Conservation (phyloP, 495 filamentous ascomycete genomes). For the Podospora comata region DNA sequence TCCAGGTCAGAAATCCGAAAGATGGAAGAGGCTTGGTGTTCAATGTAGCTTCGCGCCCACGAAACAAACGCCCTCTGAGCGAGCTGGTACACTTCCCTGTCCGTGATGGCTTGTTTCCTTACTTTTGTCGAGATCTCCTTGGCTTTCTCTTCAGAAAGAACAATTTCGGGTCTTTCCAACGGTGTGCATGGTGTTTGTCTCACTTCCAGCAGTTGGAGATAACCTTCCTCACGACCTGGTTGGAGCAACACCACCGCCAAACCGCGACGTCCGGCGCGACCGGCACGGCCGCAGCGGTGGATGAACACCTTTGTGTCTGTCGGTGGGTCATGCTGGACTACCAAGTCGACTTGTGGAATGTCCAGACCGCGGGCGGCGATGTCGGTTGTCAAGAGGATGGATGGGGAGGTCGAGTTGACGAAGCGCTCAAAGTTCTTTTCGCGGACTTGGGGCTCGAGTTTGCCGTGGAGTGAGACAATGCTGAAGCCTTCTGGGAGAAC, state of each 20-base stretch:
- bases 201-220: conserved; percentile 80
- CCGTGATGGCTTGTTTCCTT: conserved; percentile 58
- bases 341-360: conserved; percentile 91
- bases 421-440: conserved; percentile 46
- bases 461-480: conserved; percentile 82
- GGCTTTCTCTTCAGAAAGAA: conserved; percentile 56
- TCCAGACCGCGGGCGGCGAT: conserved; percentile 78
- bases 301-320: conserved; percentile 93
- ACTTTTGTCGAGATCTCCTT: conserved; percentile 51
- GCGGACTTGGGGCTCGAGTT: conserved; percentile 71
- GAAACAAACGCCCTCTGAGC: conserved; percentile 87
- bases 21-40: conserved; percentile 86
- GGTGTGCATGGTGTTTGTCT: conserved; percentile 81
- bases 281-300: conserved; percentile 90
- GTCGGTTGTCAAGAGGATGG: conserved; percentile 69
- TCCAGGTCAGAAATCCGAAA: conserved; percentile 80
- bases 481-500: conserved; percentile 61
- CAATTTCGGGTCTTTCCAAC: conserved; percentile 48
- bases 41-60: conserved; percentile 86
- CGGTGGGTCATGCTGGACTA: conserved; percentile 88
- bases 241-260: conserved; percentile 82
- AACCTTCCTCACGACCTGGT: conserved; percentile 81
- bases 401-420: conserved; percentile 61
- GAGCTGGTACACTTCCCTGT: conserved; percentile 84
- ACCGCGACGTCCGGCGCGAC: conserved; percentile 81